Conservation (phyloP, 139 green algal genomes). For the Astrephomene gubernaculifera region DNA sequence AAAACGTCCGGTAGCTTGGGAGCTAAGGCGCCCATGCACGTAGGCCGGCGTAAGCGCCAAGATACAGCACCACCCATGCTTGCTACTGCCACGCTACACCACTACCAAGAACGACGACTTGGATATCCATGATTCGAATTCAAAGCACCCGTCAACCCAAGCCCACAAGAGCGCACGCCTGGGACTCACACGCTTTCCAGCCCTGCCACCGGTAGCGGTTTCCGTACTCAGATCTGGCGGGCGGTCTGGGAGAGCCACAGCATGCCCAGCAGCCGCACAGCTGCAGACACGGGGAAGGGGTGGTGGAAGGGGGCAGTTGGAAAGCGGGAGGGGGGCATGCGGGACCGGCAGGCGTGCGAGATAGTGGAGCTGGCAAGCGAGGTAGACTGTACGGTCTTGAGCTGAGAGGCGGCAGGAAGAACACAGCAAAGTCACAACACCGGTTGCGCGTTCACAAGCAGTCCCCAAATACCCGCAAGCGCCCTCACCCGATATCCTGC, state of each 20-base stretch:
- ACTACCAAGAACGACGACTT: too few species aligned
- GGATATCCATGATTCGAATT: too few species aligned
- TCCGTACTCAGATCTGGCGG: not conserved
- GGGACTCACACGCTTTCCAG: too few species aligned
- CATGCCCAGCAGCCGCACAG: slow-evolving; percentile 4
- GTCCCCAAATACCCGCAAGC: not conserved
- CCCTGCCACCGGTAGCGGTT: not conserved
- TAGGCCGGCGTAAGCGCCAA: too few species aligned
- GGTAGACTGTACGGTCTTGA: not conserved
- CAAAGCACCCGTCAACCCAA: too few species aligned
- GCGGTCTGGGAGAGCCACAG: slow-evolving; percentile 18
- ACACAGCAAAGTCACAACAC: not conserved
- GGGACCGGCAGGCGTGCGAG: not conserved
- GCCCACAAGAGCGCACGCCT: too few species aligned
- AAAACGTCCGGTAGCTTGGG: too few species aligned
- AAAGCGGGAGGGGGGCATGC: not conserved
- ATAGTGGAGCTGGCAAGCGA: not conserved
- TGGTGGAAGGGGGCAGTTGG: not conserved
- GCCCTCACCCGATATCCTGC: slow-evolving; percentile 5
- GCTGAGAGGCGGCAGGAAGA: not conserved
- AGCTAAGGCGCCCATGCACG: too few species aligned
- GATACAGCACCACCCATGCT: too few species aligned
- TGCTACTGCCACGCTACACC: too few species aligned
- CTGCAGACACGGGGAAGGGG: not conserved
- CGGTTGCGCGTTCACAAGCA: not conserved